Evolutionary conservation across 352 stramenopile species (phyloP).

Genomic region (Phytopythium helicoides): DNA sequence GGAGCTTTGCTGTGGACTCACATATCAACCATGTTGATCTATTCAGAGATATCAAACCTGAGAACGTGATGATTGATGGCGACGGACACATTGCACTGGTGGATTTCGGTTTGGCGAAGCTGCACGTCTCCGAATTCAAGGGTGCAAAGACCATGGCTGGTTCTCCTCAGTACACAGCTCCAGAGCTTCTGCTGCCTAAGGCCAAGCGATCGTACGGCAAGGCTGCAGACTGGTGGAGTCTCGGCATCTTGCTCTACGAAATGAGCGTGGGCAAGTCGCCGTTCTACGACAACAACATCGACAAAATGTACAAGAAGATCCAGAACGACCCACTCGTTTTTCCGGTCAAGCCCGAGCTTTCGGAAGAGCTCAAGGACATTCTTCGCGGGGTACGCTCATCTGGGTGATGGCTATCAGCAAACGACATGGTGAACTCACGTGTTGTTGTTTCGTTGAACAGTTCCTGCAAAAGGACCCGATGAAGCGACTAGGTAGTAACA

Average conservation of each 20-base stretch:
- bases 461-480: constrained; percentile 88
- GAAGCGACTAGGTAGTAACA: constrained; percentile 85
- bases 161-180: constrained; percentile 85
- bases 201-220: constrained; percentile 87
- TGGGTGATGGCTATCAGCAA: neutral
- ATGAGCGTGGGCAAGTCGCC: constrained; percentile 92
- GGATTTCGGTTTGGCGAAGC: constrained; percentile 94
- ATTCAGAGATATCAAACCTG: constrained; percentile 93
- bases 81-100: constrained; percentile 95
- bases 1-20: neutral
- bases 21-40: neutral
- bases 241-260: constrained; percentile 91
- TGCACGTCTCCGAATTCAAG: constrained; percentile 90
- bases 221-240: constrained; percentile 87
- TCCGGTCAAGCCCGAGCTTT: constrained; percentile 62
- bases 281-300: constrained; percentile 93
- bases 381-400: constrained; percentile 46
- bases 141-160: constrained; percentile 88
- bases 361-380: constrained; percentile 78
- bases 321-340: constrained; percentile 85
- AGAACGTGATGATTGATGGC: constrained; percentile 95
- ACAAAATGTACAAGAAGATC: constrained; percentile 94
- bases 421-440: too few relatives aligned
- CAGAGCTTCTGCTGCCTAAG: constrained; percentile 80
- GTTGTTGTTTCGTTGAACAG: too few relatives aligned